These are phyloP conservation scores for Darksidea phi DNA, from an alignment of 495 filamentous ascomycete genomes.

Conservation along the genomic window DNA sequence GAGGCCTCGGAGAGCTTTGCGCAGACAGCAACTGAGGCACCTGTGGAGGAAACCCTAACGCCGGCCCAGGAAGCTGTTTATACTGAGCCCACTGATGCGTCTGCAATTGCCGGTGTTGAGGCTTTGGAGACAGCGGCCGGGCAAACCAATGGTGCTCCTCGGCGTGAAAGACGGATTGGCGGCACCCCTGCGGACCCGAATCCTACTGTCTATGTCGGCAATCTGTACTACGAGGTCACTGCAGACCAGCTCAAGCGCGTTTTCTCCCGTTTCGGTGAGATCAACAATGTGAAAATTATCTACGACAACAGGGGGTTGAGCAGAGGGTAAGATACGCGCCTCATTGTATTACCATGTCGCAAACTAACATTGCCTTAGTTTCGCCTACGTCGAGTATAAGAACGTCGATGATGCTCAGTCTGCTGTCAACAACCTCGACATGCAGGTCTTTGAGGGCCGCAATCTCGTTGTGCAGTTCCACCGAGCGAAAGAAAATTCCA, in stretches of 20 bases:
- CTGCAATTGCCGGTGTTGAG: conserved; percentile 6
- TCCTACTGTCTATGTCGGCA: conserved; percentile 70
- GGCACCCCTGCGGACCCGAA: conserved; percentile 11
- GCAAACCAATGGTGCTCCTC: not conserved
- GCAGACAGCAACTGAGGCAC: conserved; percentile 29
- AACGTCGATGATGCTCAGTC: conserved; percentile 53
- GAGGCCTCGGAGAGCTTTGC: conserved; percentile 19
- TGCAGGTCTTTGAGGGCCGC: conserved; percentile 77
- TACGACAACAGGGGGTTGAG: conserved; percentile 73
- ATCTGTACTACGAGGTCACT: conserved; percentile 77
- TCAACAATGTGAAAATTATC: conserved; percentile 57
- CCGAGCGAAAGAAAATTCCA: conserved; percentile 5
- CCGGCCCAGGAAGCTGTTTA: conserved; percentile 6
- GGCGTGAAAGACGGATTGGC: not conserved
- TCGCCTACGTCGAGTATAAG: conserved; percentile 72
- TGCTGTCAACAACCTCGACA: conserved; percentile 65
- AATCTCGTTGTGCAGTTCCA: conserved; percentile 62
- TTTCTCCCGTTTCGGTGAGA: conserved; percentile 40
- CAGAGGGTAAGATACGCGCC: conserved; percentile 76
- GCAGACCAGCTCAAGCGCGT: conserved; percentile 41
- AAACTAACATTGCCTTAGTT: conserved; percentile 52
- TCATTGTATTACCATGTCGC: conserved; percentile 27
- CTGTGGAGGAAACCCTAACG: conserved; percentile 29
- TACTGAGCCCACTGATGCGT: conserved; percentile 8
- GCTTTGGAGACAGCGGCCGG: conserved; percentile 12